Base-by-base conservation (phyloP, 2,329 filamentous ascomycete genomes). In the Metarhizium guizhouense region DNA sequence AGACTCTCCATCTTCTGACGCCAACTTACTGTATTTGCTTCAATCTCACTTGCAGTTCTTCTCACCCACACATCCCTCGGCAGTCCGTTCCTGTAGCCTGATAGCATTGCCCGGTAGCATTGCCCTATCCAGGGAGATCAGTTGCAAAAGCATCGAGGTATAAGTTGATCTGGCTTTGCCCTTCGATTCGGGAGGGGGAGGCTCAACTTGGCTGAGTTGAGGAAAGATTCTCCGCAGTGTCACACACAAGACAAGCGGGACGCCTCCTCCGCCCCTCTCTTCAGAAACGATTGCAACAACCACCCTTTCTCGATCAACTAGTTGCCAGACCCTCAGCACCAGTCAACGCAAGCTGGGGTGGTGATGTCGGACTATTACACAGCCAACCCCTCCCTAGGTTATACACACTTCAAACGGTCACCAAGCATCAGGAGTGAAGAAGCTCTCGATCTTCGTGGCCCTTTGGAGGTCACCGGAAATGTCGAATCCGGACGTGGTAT, bases 401-500 rank as follows among this genome's bases (percentile, higher is more conserved):
- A 58, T 56, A 57, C 60, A 20, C 54, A 59, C 32, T 65, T 66
- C 53, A 65, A 61, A 54, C 69, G 67, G 57, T 71, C 68, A 16
- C 69, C 67, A 55, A 71, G 69, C 59, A 73, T 78, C 62, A 70
- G 70, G 59, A 75, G 71, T 52, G 75, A 76, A 40, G 62, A 69
- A 16, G 66, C 71, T 40, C 60, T 78, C 54, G 62, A 68, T 29
- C 67, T 78, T 6, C 61, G 65, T 3, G 76, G 76, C 1, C 76
- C 76, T 8, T 65, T 78, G 58, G 75, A 80, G 56, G 71, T 81
- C 20, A 67, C 70, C 29, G 74, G 74, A 11, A 76, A 73, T 3
- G 73, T 81, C 61, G 72, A 72, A 58, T 75, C 72, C 6, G 74
- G 73, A 53, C 71, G 75, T 6, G 72, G 70, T 32, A 71, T 80